Conservation (phyloP, 106 monocot species). For the Apostasia ramifera region DNA sequence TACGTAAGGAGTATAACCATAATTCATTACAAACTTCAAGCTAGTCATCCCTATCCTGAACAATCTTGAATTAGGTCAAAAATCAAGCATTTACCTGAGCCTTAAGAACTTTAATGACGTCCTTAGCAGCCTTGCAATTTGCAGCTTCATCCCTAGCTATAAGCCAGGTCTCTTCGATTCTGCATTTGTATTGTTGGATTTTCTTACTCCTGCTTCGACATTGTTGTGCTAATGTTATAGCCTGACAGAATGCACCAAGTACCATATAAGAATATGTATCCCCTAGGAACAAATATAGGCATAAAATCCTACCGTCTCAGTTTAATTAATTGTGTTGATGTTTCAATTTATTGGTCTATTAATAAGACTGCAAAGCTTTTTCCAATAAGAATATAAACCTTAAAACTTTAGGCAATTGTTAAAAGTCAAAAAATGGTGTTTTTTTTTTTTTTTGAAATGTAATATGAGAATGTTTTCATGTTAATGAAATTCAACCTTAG, state of each 20-base stretch:
- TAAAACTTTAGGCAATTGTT: background rate
- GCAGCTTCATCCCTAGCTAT: slow-evolving; percentile 73
- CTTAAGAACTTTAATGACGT: slow-evolving; percentile 59
- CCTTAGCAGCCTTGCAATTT: slow-evolving; percentile 82
- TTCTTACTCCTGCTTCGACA: slow-evolving; percentile 48
- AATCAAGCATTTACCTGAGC: slow-evolving; percentile 42
- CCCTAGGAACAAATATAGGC: background rate
- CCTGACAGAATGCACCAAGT: slow-evolving; percentile 17
- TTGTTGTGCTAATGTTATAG: slow-evolving; percentile 29
- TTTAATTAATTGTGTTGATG: background rate
- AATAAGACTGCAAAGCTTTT: background rate
- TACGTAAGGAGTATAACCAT: background rate
- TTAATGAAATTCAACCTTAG: slow-evolving; percentile 19
- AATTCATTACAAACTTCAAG: background rate
- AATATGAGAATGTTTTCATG: background rate
- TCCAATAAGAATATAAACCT: background rate
- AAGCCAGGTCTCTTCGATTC: slow-evolving; percentile 70
- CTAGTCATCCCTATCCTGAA: background rate
- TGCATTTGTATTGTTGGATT: slow-evolving; percentile 49
- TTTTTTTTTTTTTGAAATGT: no score
- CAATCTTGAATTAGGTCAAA: background rate
- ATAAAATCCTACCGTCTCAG: background rate
- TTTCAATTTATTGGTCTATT: no score
- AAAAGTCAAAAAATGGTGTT: no score
- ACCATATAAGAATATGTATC: background rate